Base-by-base conservation (phyloP, 768 basidiomycete genomes). In the Multifurca ochricompacta region DNA sequence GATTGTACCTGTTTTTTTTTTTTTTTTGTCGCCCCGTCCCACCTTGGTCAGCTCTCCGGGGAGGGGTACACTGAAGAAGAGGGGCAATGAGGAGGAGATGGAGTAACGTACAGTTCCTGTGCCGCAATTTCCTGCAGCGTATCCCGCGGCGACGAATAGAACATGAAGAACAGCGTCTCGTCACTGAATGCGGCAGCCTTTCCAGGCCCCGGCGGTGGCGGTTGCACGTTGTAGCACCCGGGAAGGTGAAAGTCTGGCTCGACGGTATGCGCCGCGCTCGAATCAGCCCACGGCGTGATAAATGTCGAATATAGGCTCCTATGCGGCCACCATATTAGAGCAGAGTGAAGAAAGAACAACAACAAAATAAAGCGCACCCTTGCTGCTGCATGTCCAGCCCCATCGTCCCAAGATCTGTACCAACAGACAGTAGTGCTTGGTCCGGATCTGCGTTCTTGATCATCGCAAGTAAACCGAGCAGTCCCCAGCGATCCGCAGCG, bases 111-210 rank as follows among this genome's bases (percentile, higher is more conserved):
- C 90, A 96, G 73, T 73, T 95, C 93, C 67, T 90, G 86, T 43
- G 90, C 89, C 7, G 93, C 93, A 36, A 91, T 79, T 70, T 96
- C 92, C 68, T 96, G 93, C 52, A 93, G 71, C 39, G 85, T 83
- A 71, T 96, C 93, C 64, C 88, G 75, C 59, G 93, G 91, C 71
- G 81, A 83, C 55, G 89, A 84, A 72, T 95, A 96, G 75, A 96
- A 96, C 81, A 93, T 91, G 77, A 89, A 93, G 70, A 96, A 95
- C 19, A 96, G 72, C 19, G 93, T 95, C 70, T 96, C 93, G 67
- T 95, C 93, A 67, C 85, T 85, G 68, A 96, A 93, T 51, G 84
- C 80, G 2, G 78, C 76, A 18, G 85, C 85, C 71, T 91, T 91
- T 59, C 67, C 75, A 51, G 86, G 83, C 6, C 87, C 87, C 34